Base-by-base conservation (phyloP, 352 stramenopile genomes). In the Aphanomyces stellatus region DNA sequence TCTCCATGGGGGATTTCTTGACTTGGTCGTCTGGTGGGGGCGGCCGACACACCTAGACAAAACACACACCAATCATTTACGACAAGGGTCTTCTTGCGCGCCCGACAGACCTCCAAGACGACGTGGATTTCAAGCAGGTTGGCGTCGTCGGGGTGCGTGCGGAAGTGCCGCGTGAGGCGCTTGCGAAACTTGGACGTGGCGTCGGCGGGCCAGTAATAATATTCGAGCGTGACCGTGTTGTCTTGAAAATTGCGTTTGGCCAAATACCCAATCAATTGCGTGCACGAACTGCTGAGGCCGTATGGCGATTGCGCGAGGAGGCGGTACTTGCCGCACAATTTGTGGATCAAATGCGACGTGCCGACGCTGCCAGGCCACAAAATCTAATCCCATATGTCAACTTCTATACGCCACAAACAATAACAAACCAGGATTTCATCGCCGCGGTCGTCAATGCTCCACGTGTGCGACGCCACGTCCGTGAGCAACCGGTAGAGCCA, bases 401-500 rank as follows among this genome's bases (percentile, higher is more conserved):
- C 2, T 35, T 37, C 8, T 28, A 17, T n/a, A n/a, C n/a, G n/a
- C 37, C 37, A 43, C 8, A 43, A 43, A 43, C 37, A 43, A 43
- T 17, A 43, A 17, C 8, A 43, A 43, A 67, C 60, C 43, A 67
- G 60, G 40, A 67, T 67, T 46, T 67, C 60, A 31, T 67, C 60
- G 33, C 60, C 60, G n/a, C 60, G 60, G 49, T 67, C 60, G 49
- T 67, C 60, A 33, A 67, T 67, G 27, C 60, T 67, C 60, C 60
- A 67, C 31, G 34, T 67, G 3, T 41, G 60, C 43, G 60, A 67
- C 22, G 60, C 60, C 22, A 67, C 60, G 49, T 67, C 60, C 8
- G 60, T 67, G 15, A 67, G 41, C 28, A 67, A 51, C 22, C 60
- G 40, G 17, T 59, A 67, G 11, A 67, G 34, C 60, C 60, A 67